These are phyloP conservation scores for Zygosaccharomyces kombuchaensis DNA, from an alignment of 805 yeast genomes.

Conservation along the genomic window DNA sequence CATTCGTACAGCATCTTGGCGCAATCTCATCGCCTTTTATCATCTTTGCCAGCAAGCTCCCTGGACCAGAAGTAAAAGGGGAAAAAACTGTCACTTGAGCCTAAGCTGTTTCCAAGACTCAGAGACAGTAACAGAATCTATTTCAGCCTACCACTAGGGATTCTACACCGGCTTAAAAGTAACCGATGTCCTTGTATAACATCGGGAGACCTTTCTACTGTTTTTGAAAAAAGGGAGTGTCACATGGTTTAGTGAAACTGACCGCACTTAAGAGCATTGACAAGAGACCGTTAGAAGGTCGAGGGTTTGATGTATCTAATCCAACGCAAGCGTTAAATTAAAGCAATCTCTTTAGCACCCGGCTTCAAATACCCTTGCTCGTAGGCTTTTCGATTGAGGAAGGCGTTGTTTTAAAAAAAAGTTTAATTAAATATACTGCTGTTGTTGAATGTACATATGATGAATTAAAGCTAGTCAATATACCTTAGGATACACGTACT, in stretches of 20 bases:
- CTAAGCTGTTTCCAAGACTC: not conserved
- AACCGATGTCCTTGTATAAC: not conserved
- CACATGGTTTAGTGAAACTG: not conserved
- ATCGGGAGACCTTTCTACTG: not conserved
- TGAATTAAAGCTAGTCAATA: too few species aligned
- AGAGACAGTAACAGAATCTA: not conserved
- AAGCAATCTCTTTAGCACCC: too few species aligned
- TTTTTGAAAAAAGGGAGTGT: not conserved
- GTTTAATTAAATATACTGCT: too few species aligned
- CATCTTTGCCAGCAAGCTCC: not conserved
- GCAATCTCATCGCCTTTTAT: conserved; percentile 3
- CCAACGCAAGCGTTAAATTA: too few species aligned
- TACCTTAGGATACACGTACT: too few species aligned
- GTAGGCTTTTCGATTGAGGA: too few species aligned
- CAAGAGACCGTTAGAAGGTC: too few species aligned
- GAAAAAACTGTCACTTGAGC: not conserved
- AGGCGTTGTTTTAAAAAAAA: too few species aligned
- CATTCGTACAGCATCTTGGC: not conserved
- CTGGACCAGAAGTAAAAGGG: not conserved
- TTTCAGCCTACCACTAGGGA: not conserved
- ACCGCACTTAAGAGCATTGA: not conserved
- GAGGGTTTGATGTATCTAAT: too few species aligned
- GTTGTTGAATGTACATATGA: too few species aligned
- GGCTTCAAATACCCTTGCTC: too few species aligned
- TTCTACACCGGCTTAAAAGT: not conserved